Evolutionary conservation across 208 protist genomes (phyloP).

Genomic region (Trypanosoma brucei): DNA sequence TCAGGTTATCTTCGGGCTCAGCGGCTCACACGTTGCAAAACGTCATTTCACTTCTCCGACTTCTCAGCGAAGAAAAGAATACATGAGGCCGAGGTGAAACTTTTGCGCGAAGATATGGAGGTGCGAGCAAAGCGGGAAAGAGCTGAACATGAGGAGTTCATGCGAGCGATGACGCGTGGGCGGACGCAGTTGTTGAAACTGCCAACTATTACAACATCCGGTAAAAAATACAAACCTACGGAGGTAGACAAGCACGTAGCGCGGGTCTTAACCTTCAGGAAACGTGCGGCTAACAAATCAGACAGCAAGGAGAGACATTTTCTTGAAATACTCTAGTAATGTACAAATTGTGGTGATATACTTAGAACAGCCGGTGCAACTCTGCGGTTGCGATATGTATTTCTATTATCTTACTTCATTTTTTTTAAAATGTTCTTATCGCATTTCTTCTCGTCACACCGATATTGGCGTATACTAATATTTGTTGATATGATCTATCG

Average conservation of each 20-base stretch:
- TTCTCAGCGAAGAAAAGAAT: slow-evolving; percentile 2
- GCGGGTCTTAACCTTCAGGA: slow-evolving; percentile 5
- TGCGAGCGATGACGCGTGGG: slow-evolving; percentile 5
- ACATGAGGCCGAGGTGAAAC: slow-evolving; percentile 4
- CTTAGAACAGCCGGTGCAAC: not conserved
- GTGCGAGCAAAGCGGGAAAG: not conserved
- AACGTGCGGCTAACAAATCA: not conserved
- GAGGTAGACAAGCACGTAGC: slow-evolving; percentile 17
- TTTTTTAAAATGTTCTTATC: too few relatives aligned
- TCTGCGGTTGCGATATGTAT: too few relatives aligned
- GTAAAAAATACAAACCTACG: slow-evolving; percentile 1
- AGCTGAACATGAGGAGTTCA: slow-evolving; percentile 14
- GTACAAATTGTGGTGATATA: not conserved
- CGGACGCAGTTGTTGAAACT: slow-evolving; percentile 9
- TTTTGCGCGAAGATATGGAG: slow-evolving; percentile 7
- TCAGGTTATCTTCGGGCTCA: slow-evolving; percentile 16
- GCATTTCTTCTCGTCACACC: too few relatives aligned
- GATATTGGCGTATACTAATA: too few relatives aligned
- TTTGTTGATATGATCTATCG: too few relatives aligned
- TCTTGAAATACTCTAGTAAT: not conserved
- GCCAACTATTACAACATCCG: slow-evolving; percentile 10
- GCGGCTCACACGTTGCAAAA: slow-evolving; percentile 1
- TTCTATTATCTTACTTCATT: too few relatives aligned
- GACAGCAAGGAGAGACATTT: not conserved
- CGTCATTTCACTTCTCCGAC: slow-evolving; percentile 3